Conservation (phyloP, 2,329 filamentous ascomycete genomes). For the Talaromyces islandicus region DNA sequence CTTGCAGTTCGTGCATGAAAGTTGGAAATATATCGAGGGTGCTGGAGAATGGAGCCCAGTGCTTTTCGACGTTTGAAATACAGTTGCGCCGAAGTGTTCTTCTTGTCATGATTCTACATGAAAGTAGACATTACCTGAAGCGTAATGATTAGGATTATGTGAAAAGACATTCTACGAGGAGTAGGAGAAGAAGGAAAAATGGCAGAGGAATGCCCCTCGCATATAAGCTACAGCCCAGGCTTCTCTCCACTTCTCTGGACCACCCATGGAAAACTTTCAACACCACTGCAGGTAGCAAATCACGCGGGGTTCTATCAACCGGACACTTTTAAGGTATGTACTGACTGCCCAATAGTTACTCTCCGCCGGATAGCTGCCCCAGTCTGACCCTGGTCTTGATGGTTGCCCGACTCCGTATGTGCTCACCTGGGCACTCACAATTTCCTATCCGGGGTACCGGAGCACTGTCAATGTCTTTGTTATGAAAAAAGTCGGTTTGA, state of each 20-base stretch:
- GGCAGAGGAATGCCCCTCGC: neutral
- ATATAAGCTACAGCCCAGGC: neutral
- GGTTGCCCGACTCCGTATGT: neutral
- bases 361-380: neutral
- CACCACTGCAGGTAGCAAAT: neutral
- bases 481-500: neutral
- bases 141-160: neutral
- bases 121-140: neutral
- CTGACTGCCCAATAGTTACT: neutral
- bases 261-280: neutral
- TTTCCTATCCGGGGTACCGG: neutral
- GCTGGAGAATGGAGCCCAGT: no score
- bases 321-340: neutral
- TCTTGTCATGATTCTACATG: neutral
- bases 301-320: neutral
- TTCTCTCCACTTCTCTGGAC: no score
- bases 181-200: neutral
- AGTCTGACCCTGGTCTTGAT: neutral
- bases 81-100: no score
- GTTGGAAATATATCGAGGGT: no score
- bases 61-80: no score
- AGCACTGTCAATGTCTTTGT: neutral
- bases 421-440: neutral
- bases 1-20: no score
- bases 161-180: neutral